Evolutionary conservation across 2,329 filamentous ascomycete genomes (phyloP).

Genomic region (Phoma sp.): DNA sequence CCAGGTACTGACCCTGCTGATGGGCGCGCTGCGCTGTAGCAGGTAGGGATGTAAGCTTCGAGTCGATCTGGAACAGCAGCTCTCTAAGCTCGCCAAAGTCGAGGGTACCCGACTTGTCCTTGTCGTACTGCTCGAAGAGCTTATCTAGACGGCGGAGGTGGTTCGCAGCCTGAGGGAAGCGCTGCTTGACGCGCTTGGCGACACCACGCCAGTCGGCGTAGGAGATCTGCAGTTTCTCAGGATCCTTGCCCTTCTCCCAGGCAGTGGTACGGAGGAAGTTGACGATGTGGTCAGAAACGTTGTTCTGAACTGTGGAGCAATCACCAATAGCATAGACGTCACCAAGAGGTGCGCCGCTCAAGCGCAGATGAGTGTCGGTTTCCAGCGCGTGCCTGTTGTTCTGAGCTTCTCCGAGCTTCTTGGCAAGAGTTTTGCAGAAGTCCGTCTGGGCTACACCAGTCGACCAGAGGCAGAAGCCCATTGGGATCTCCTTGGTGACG

Average conservation of each 20-base stretch:
- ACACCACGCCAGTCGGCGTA: constrained; percentile 89
- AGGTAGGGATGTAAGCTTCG: constrained; percentile 89
- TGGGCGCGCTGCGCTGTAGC: constrained; percentile 96
- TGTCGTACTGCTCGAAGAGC: constrained; percentile 90
- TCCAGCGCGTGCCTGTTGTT: constrained; percentile 91
- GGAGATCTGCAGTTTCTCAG: constrained; percentile 82
- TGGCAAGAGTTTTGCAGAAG: constrained; percentile 76
- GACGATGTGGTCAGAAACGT: constrained; percentile 88
- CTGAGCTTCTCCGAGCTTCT: constrained; percentile 76
- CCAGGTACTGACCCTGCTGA: constrained; percentile 93
- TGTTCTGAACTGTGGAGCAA: constrained; percentile 96
- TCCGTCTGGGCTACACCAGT: constrained; percentile 89
- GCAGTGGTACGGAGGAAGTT: constrained; percentile 87
- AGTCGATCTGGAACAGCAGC: constrained; percentile 89
- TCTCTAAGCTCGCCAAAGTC: constrained; percentile 92
- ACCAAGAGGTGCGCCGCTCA: constrained; percentile 86
- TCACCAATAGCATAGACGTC: constrained; percentile 98
- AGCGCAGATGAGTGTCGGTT: constrained; percentile 89
- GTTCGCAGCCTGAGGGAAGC: constrained; percentile 87
- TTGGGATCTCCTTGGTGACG: constrained; percentile 90
- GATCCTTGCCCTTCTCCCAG: constrained; percentile 90
- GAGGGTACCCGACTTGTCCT: constrained; percentile 88
- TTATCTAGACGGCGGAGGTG: constrained; percentile 89
- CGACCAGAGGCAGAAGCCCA: constrained; percentile 97
- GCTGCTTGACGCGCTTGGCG: constrained; percentile 80